A percentile compares a stretch with the other conserved stretches of the same genome.
phyloP scores from a whole-genome alignment of 257 asterid genomes.

The Penstemon davidsonii region DNA sequence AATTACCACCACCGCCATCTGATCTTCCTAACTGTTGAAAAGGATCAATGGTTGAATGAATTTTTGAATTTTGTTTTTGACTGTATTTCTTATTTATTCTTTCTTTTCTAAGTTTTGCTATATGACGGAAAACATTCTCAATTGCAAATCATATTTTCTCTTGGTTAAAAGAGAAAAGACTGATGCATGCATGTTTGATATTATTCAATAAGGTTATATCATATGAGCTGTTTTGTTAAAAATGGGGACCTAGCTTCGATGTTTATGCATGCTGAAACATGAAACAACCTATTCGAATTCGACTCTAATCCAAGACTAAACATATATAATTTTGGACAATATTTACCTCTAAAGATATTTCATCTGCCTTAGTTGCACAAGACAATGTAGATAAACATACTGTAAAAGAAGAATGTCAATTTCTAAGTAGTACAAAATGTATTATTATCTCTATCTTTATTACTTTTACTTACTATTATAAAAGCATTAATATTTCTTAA shows the following conservation, averaged over 20 bases:
- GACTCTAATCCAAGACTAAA: too few relatives aligned
- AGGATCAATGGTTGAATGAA: slow-evolving; percentile 7
- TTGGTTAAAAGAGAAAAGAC: slow-evolving; percentile 1
- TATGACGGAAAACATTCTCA: slow-evolving; percentile 11
- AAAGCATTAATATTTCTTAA: too few relatives aligned
- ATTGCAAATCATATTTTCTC: slow-evolving; percentile 7
- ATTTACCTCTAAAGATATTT: too few relatives aligned
- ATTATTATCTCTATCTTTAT: too few relatives aligned
- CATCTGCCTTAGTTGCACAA: too few relatives aligned
- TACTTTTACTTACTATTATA: too few relatives aligned
- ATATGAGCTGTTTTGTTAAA: not conserved
- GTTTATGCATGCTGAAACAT: not conserved
- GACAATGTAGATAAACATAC: too few relatives aligned
- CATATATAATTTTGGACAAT: too few relatives aligned
- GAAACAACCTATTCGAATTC: not conserved
- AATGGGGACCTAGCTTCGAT: not conserved
- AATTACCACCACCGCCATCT: slow-evolving; percentile 63
- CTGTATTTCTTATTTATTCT: slow-evolving; percentile 7
- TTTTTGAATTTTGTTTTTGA: slow-evolving; percentile 24
- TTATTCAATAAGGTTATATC: not conserved
- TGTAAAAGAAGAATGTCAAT: too few relatives aligned
- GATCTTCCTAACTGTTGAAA: slow-evolving; percentile 70
- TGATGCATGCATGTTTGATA: too few relatives aligned
- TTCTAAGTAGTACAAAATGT: too few relatives aligned
- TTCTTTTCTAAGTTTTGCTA: slow-evolving; percentile 6